A percentile compares a stretch with the other conserved stretches of the same genome.
These are phyloP conservation scores for Zopfia rhizophila DNA, from an alignment of 2,329 filamentous ascomycete species.

Conservation along the genomic window DNA sequence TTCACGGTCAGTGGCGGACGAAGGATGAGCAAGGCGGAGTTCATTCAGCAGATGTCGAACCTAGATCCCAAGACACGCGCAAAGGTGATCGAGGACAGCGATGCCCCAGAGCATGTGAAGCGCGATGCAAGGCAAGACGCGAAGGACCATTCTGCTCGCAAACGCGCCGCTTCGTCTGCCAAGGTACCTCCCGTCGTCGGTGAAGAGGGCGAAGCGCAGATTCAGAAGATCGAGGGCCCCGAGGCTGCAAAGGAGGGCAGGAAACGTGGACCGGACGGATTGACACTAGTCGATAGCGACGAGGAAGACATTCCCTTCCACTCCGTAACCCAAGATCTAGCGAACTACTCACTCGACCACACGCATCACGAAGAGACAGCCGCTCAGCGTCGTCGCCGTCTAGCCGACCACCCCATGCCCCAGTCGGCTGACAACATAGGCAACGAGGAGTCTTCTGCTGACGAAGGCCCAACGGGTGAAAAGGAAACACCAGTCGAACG, in stretches of 20 bases:
- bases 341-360: constrained; percentile 33
- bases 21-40: constrained; percentile 83
- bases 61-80: constrained; percentile 74
- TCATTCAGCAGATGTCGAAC: constrained; percentile 77
- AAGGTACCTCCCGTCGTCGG: constrained; percentile 45
- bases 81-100: constrained; percentile 58
- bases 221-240: constrained; percentile 43
- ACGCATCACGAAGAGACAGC: constrained; percentile 42
- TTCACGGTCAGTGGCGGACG: constrained; percentile 80
- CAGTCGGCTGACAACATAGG: background rate
- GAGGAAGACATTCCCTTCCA: constrained; percentile 60
- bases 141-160: constrained; percentile 39
- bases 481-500: constrained; percentile 36
- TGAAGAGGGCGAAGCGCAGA: constrained; percentile 45
- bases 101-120: constrained; percentile 60
- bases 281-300: constrained; percentile 58
- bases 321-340: constrained; percentile 52
- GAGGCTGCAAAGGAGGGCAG: constrained; percentile 35
- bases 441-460: constrained; percentile 30
- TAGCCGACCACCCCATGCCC: constrained; percentile 36
- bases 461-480: constrained; percentile 37
- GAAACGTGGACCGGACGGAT: constrained; percentile 47
- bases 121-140: constrained; percentile 57
- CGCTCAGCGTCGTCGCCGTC: constrained; percentile 57
- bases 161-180: constrained; percentile 38